Percentiles rank a stretch among this genome's conserved stretches.
phyloP scores from a whole-genome alignment of 176 grass and related monocot species.

The Carex parvula region DNA sequence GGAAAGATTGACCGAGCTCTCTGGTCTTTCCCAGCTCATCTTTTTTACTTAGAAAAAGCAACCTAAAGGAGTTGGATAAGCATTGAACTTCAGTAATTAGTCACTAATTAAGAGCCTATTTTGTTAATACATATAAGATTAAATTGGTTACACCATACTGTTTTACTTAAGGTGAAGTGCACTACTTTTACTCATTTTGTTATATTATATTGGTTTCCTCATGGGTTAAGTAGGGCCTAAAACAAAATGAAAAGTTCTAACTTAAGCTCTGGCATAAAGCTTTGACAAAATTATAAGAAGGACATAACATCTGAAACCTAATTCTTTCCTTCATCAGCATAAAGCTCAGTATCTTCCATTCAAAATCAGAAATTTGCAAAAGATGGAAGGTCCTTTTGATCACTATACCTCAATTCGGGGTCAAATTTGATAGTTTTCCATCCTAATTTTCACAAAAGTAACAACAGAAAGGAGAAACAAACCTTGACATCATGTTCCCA shows the following conservation, averaged over 20 bases:
- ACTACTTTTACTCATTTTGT: neutral
- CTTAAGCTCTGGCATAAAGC: too few relatives aligned
- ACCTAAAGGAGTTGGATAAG: conserved; percentile 40
- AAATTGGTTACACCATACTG: neutral
- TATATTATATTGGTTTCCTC: too few relatives aligned
- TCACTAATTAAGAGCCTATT: neutral
- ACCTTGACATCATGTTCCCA: conserved; percentile 26
- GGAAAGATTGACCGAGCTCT: conserved; percentile 43
- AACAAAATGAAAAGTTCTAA: too few relatives aligned
- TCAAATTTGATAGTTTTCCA: too few relatives aligned
- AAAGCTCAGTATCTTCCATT: too few relatives aligned
- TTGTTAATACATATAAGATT: neutral
- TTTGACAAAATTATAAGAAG: too few relatives aligned
- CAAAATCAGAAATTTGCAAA: neutral
- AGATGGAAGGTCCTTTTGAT: neutral
- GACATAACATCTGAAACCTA: neutral
- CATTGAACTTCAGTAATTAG: neutral
- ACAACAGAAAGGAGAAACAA: neutral
- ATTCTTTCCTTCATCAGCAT: neutral
- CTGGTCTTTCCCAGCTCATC: conserved; percentile 53
- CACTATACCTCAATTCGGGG: neutral
- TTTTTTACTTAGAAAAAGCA: conserved; percentile 44
- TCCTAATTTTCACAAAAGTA: neutral
- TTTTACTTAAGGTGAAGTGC: neutral
- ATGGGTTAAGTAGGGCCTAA: too few relatives aligned